Evolutionary conservation across 2,329 filamentous ascomycete genomes (phyloP), one percentile per base, ranked within the genome.

Genomic region (Apiospora saccharicola): DNA sequence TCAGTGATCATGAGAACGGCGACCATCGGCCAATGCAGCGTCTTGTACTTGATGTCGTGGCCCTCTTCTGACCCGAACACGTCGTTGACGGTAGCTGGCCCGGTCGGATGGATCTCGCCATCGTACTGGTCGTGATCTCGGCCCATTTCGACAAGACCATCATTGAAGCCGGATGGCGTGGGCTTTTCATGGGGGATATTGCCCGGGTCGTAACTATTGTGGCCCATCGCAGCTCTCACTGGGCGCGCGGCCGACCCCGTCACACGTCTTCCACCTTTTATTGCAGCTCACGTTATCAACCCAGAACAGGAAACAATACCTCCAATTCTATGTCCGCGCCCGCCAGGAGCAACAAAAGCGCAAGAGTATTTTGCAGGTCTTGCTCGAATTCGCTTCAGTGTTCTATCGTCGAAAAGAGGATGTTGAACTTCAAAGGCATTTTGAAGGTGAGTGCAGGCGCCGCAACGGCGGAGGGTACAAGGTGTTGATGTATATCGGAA

Each of bases 1-100:
- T 89, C 87, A 19, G 87, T 85, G 68, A 89, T 87, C 87, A 89
- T 89, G 72, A 89, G 80, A 6, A 87, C 79, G 4, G 86, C 83
- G 4, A 88, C 86, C 47, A 88, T 80, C 49, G 82, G 84, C 87
- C 87, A 89, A 26, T 83, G 84, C 16, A 89, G 76, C 0, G 85
- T 88, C 75, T 88, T 88, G 81, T 89, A 89, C 73, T 86, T 85
- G 78, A 89, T 89, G 19, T 78, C 78, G 70, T 80, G 79, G 22
- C 70, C 74, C 7, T 78, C 75, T 71, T 80, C 79, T 70, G 81
- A 75, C 1, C 84, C 84, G 75, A 86, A 85, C 43, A 86, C 82
- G 71, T 85, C 85, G 16, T 79, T 77, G 8, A 79, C 74, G 2
- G 76, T 24, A 6, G 75, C 74, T 13, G 73, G 34, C 61, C 73